Conservation (phyloP, 495 filamentous ascomycete species). For the Bryoglossum gracile region DNA sequence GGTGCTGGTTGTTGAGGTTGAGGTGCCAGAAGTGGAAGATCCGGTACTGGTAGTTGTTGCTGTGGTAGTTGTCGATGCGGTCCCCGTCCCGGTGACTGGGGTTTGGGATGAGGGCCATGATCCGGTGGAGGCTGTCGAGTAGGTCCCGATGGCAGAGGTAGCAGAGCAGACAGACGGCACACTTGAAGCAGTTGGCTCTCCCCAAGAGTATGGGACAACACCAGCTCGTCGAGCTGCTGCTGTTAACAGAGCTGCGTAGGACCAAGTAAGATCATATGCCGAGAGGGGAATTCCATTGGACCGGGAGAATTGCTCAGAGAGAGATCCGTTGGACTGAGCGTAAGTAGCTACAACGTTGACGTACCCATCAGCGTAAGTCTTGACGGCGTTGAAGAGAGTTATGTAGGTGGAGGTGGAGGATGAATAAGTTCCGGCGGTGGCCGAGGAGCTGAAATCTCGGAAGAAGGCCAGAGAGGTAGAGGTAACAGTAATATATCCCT, state of each 20-base stretch:
- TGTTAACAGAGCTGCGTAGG: slow-evolving; percentile 42
- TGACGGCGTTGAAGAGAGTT: slow-evolving; percentile 43
- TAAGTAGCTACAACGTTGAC: slow-evolving; percentile 41
- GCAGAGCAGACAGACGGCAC: slow-evolving; percentile 48
- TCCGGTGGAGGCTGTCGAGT: slow-evolving; percentile 46
- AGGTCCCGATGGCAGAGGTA: slow-evolving; percentile 49
- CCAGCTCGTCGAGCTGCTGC: slow-evolving; percentile 21
- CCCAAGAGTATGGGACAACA: slow-evolving; percentile 30
- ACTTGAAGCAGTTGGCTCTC: slow-evolving; percentile 42
- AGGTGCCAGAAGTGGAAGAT: slow-evolving; percentile 32
- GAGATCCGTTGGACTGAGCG: slow-evolving; percentile 43
- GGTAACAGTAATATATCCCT: slow-evolving; percentile 39
- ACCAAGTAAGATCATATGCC: slow-evolving; percentile 48
- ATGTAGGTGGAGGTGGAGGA: slow-evolving; percentile 35
- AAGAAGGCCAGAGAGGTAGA: slow-evolving; percentile 46
- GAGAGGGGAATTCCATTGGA: slow-evolving; percentile 39
- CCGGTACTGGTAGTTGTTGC: slow-evolving; percentile 27
- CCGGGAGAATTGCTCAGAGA: slow-evolving; percentile 52
- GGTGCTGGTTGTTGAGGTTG: slow-evolving; percentile 39
- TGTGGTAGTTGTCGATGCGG: slow-evolving; percentile 42
- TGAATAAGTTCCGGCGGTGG: slow-evolving; percentile 41
- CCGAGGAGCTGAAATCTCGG: slow-evolving; percentile 37
- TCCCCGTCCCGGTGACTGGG: slow-evolving; percentile 28
- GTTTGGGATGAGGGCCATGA: slow-evolving; percentile 51
- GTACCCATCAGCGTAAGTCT: slow-evolving; percentile 55